A percentile compares a stretch with the other conserved stretches of the same genome.
Conservation (phyloP, 1,284 basidiomycete species). For the Malassezia psittaci region DNA sequence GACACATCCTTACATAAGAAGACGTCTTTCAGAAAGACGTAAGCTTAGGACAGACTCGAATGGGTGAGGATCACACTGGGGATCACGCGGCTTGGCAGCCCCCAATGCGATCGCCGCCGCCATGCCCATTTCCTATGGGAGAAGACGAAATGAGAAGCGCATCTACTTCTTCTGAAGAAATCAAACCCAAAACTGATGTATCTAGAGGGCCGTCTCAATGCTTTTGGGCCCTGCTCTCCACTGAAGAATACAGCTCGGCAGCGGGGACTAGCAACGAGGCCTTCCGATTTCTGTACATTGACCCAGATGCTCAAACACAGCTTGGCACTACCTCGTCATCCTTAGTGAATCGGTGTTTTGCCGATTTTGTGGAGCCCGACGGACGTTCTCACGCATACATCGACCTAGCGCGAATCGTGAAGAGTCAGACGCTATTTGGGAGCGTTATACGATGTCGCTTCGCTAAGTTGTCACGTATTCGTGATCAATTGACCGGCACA, state of each 20-base stretch:
- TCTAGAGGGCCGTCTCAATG: not conserved
- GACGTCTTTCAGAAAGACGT: not conserved
- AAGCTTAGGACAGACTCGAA: not conserved
- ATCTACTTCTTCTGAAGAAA: too few species aligned
- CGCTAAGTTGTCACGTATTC: slow-evolving; percentile 50
- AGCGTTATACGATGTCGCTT: slow-evolving; percentile 70
- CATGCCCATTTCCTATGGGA: not conserved
- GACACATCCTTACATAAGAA: not conserved
- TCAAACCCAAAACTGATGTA: too few species aligned
- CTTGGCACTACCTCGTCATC: slow-evolving; percentile 61
- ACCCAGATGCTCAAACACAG: slow-evolving; percentile 70
- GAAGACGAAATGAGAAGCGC: not conserved
- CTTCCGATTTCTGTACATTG: slow-evolving; percentile 55
- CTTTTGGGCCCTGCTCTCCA: slow-evolving; percentile 9
- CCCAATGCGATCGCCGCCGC: not conserved
- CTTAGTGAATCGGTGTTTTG: slow-evolving; percentile 65
- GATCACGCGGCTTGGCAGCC: not conserved
- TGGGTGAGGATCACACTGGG: not conserved
- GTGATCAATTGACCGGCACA: slow-evolving; percentile 26
- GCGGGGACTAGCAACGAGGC: not conserved
- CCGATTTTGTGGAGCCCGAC: slow-evolving; percentile 80
- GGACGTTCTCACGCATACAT: slow-evolving; percentile 54
- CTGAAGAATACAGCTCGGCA: not conserved
- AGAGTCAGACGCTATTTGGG: slow-evolving; percentile 71
- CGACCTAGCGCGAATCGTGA: slow-evolving; percentile 68